A percentile compares a stretch with the other conserved stretches of the same genome.
These are phyloP conservation scores for Eimeria necatrix DNA, from an alignment of 169 alveolate species.

Conservation along the genomic window DNA sequence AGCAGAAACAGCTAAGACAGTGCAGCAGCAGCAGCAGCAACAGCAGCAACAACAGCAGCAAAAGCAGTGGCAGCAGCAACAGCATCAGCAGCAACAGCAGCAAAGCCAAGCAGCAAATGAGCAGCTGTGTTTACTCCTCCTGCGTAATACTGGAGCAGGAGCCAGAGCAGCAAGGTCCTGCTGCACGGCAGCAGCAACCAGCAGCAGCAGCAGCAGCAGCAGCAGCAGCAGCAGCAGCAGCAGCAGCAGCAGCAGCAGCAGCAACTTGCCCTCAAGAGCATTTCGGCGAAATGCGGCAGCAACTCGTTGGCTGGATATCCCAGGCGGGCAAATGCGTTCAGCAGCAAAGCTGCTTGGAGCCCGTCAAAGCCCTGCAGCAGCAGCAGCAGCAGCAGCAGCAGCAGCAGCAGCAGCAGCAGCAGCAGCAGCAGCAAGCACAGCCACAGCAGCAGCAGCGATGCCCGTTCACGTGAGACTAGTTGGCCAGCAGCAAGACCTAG, in stretches of 20 bases:
- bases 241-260: constrained; percentile 11
- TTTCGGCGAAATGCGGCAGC: constrained; percentile 20
- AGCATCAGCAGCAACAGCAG: too few species aligned
- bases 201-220: constrained; percentile 5
- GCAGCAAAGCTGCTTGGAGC: background rate
- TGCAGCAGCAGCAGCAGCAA: too few species aligned
- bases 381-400: constrained; percentile 10
- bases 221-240: constrained; percentile 3
- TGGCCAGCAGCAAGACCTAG: background rate
- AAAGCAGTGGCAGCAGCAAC: too few species aligned
- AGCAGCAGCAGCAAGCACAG: background rate
- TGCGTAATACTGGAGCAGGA: background rate
- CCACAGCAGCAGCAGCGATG: background rate
- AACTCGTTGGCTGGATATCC: background rate
- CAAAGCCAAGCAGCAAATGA: too few species aligned
- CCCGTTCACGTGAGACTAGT: background rate
- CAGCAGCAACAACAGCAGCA: too few species aligned
- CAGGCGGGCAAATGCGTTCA: constrained; percentile 2
- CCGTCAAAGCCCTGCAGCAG: constrained; percentile 22
- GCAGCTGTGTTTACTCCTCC: too few species aligned
- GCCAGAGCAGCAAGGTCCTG: background rate
- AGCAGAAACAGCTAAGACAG: too few species aligned
- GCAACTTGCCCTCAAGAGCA: background rate
- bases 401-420: background rate
- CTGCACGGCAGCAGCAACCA: too few species aligned